Evolutionary conservation across 257 asterid genomes (phyloP).

Genomic region (Petunia secreta): DNA sequence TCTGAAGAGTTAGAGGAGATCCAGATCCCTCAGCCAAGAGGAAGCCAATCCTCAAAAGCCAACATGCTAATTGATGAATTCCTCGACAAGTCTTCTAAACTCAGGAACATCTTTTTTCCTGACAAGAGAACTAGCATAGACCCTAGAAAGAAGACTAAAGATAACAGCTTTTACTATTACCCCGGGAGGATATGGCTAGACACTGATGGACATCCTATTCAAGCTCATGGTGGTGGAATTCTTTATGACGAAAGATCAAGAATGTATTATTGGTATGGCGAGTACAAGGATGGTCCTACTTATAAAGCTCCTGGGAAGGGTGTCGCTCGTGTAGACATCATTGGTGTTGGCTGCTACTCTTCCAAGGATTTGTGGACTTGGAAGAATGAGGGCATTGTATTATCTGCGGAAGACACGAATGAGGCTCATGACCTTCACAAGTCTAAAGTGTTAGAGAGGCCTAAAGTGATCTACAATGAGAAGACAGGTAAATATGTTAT

Average conservation of each 20-base stretch:
- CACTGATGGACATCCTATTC: slow-evolving; percentile 66
- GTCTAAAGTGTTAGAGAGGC: slow-evolving; percentile 68
- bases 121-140: slow-evolving; percentile 35
- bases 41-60: slow-evolving; percentile 15
- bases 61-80: slow-evolving; percentile 40
- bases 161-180: slow-evolving; percentile 29
- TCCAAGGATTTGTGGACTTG: slow-evolving; percentile 67
- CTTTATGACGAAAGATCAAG: slow-evolving; percentile 43
- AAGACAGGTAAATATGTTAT: slow-evolving; percentile 50
- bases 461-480: slow-evolving; percentile 70
- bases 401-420: slow-evolving; percentile 47
- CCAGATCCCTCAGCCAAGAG: slow-evolving; percentile 27
- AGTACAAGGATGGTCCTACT: slow-evolving; percentile 63
- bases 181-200: slow-evolving; percentile 73
- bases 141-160: slow-evolving; percentile 40
- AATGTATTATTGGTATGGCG: slow-evolving; percentile 76
- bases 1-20: slow-evolving; percentile 35
- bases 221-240: slow-evolving; percentile 81
- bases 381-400: slow-evolving; percentile 67
- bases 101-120: slow-evolving; percentile 59
- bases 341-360: slow-evolving; percentile 75
- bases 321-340: slow-evolving; percentile 67
- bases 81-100: slow-evolving; percentile 37
- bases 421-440: slow-evolving; percentile 58
- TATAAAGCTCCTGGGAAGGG: slow-evolving; percentile 41